phyloP scores from a whole-genome alignment of 1,139 yeast species.

The Spencermartinsiella ligniputridi region DNA sequence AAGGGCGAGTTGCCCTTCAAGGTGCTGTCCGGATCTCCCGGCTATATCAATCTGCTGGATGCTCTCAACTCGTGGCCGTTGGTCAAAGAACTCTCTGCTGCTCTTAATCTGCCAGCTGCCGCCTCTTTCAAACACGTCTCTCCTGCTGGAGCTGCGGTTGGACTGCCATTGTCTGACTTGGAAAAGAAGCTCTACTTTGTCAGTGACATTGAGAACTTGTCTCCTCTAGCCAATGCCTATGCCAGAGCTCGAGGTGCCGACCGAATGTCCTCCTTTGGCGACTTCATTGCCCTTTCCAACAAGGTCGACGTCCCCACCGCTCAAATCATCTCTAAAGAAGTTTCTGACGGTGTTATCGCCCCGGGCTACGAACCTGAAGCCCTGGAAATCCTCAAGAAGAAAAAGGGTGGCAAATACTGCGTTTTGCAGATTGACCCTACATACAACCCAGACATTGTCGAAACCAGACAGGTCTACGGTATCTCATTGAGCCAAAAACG shows the following conservation, averaged over 20 bases:
- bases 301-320: conserved; percentile 97
- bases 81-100: conserved; percentile 92
- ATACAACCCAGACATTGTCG: conserved; percentile 74
- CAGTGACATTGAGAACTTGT: conserved; percentile 86
- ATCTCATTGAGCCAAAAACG: conserved; percentile 93
- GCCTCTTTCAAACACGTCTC: conserved; percentile 98
- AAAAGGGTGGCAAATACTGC: conserved; percentile 97
- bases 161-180: conserved; percentile 80
- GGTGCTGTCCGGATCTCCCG: conserved; percentile 92
- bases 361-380: conserved; percentile 96
- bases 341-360: conserved; percentile 97
- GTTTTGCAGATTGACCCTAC: conserved; percentile 93
- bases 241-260: conserved; percentile 99
- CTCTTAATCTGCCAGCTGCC: conserved; percentile 95
- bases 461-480: conserved; percentile 95
- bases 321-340: conserved; percentile 93
- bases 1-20: conserved; percentile 89
- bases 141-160: conserved; percentile 99
- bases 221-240: conserved; percentile 95
- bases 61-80: conserved; percentile 98
- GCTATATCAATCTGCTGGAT: conserved; percentile 92
- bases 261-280: conserved; percentile 99
- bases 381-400: conserved; percentile 76
- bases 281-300: conserved; percentile 94
- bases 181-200: conserved; percentile 97